A percentile compares a stretch with the other conserved stretches of the same genome.
Evolutionary conservation across 495 filamentous ascomycete species (phyloP).

Genomic region (Xylaria bambusicola): DNA sequence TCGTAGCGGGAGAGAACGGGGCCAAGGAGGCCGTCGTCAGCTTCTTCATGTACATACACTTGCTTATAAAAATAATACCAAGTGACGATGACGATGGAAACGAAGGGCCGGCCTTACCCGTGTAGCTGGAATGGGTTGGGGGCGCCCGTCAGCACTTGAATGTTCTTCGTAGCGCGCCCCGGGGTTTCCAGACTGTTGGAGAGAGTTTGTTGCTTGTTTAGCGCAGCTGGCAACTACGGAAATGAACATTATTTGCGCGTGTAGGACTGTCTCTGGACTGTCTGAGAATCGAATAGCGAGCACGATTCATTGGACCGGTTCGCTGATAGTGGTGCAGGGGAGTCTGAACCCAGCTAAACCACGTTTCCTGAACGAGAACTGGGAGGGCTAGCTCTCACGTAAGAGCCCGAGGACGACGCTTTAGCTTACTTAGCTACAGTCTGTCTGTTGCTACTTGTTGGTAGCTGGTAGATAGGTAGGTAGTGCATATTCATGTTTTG

Average conservation of each 20-base stretch:
- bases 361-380: conserved; percentile 10
- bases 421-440: background rate
- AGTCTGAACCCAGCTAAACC: conserved; percentile 11
- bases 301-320: background rate
- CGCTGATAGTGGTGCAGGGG: background rate
- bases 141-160: conserved; percentile 6
- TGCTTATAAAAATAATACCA: no score
- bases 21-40: background rate
- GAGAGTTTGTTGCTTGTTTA: conserved; percentile 8
- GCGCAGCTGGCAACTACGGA: background rate
- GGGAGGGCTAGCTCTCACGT: conserved; percentile 2
- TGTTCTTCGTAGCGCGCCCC: background rate
- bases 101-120: conserved; percentile 8
- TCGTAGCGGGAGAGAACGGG: background rate
- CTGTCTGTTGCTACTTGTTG: background rate
- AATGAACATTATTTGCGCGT: background rate
- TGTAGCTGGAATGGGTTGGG: background rate
- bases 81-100: no score
- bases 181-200: background rate
- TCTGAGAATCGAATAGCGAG: background rate
- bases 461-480: background rate
- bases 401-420: background rate
- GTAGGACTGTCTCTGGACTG: conserved; percentile 3
- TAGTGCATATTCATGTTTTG: background rate
- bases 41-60: background rate